Evolutionary conservation across 805 yeast species (phyloP).

Genomic region (Brettanomyces anomalus): DNA sequence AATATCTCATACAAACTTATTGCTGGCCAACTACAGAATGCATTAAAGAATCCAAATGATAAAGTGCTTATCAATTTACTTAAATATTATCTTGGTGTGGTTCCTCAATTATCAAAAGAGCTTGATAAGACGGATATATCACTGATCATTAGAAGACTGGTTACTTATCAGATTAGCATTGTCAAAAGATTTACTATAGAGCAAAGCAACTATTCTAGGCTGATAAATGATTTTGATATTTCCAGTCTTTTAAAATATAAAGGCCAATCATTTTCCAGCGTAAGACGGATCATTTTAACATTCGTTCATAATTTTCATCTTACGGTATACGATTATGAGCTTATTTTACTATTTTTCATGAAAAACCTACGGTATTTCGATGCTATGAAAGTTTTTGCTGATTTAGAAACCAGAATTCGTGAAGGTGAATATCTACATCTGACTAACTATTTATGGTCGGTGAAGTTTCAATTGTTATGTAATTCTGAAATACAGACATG

Average conservation of each 20-base stretch:
- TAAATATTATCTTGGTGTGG: neutral
- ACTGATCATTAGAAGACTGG: constrained; percentile 11
- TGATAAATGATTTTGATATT: constrained; percentile 10
- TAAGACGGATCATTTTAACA: constrained; percentile 2
- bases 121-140: constrained; percentile 4
- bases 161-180: constrained; percentile 5
- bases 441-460: constrained; percentile 18
- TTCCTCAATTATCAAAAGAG: neutral
- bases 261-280: constrained; percentile 4
- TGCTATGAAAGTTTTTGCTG: constrained; percentile 14
- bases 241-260: constrained; percentile 4
- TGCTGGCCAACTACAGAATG: too few relatives aligned
- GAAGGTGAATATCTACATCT: constrained; percentile 5
- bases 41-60: neutral
- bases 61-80: constrained; percentile 1
- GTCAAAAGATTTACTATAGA: constrained; percentile 10
- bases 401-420: constrained; percentile 10
- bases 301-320: constrained; percentile 5
- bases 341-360: constrained; percentile 14
- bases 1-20: too few relatives aligned
- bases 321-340: constrained; percentile 17
- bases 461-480: constrained; percentile 17
- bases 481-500: constrained; percentile 17
- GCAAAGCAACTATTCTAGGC: constrained; percentile 14
- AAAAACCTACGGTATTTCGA: constrained; percentile 9